Conservation (phyloP, 2,329 filamentous ascomycete species). For the Hypoxylon sp. region DNA sequence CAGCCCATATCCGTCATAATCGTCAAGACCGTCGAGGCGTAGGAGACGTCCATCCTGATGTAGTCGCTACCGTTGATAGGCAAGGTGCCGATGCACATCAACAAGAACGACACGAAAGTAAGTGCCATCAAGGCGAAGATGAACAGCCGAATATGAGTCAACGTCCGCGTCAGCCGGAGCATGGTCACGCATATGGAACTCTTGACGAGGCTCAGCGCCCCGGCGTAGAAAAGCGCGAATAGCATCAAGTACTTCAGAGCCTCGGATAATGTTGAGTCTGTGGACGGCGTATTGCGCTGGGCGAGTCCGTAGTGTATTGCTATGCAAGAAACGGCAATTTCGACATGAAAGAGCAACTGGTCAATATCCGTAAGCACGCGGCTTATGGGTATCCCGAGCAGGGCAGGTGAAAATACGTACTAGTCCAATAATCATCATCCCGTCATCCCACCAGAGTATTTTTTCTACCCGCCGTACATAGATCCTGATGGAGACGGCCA, state of each 20-base stretch:
- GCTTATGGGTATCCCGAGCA: neutral
- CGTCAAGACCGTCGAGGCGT: slow-evolving; percentile 15
- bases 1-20: slow-evolving; percentile 31
- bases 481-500: slow-evolving; percentile 22
- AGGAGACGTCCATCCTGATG: slow-evolving; percentile 17
- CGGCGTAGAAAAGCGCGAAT: slow-evolving; percentile 15
- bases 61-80: too few relatives aligned
- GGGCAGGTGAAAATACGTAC: slow-evolving; percentile 22
- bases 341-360: slow-evolving; percentile 20
- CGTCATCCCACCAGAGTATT: slow-evolving; percentile 36
- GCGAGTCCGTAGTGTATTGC: slow-evolving; percentile 12
- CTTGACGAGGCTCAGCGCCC: slow-evolving; percentile 22
- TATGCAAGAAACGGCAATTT: slow-evolving; percentile 9
- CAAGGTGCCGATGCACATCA: slow-evolving; percentile 13
- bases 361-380: slow-evolving; percentile 5
- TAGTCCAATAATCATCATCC: slow-evolving; percentile 23
- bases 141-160: slow-evolving; percentile 18
- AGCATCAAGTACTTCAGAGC: slow-evolving; percentile 20
- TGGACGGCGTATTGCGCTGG: neutral
- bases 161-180: slow-evolving; percentile 22
- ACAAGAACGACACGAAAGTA: slow-evolving; percentile 12
- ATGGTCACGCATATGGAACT: slow-evolving; percentile 30
- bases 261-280: slow-evolving; percentile 2
- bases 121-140: slow-evolving; percentile 18
- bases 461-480: slow-evolving; percentile 22